A percentile compares a stretch with the other conserved stretches of the same genome.
phyloP scores from a whole-genome alignment of 2,329 filamentous ascomycete genomes.

The Chaetothyriales sp. region DNA sequence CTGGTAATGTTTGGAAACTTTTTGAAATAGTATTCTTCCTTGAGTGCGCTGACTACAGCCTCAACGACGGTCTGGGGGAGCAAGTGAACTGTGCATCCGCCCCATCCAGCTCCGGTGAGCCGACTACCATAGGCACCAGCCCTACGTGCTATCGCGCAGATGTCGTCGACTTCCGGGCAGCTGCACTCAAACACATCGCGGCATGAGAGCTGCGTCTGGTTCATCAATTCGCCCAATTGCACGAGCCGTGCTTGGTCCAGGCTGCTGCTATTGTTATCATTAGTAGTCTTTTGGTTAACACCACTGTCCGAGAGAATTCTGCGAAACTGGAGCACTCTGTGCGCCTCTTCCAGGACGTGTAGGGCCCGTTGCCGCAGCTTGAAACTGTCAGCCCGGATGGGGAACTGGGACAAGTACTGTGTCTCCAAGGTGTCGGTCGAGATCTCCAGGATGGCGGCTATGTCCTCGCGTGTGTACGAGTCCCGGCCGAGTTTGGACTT shows the following conservation, averaged over 20 bases:
- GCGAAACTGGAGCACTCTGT: slow-evolving; percentile 73
- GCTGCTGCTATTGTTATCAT: slow-evolving; percentile 18
- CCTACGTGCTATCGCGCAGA: slow-evolving; percentile 62
- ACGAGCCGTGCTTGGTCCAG: slow-evolving; percentile 51
- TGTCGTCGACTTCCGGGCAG: slow-evolving; percentile 76
- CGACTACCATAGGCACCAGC: slow-evolving; percentile 67
- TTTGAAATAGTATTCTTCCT: slow-evolving; percentile 65
- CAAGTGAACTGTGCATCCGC: slow-evolving; percentile 87
- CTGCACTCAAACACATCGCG: slow-evolving; percentile 80
- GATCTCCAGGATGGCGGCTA: slow-evolving; percentile 55
- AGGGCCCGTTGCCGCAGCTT: slow-evolving; percentile 73
- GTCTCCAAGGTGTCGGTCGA: slow-evolving; percentile 56
- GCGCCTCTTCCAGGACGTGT: slow-evolving; percentile 81
- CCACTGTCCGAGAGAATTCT: slow-evolving; percentile 42
- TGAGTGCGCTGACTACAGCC: slow-evolving; percentile 60
- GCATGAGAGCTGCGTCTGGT: slow-evolving; percentile 78
- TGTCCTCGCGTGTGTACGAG: slow-evolving; percentile 78
- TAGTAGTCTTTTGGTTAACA: slow-evolving; percentile 2
- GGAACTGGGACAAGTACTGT: slow-evolving; percentile 74
- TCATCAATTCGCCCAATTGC: slow-evolving; percentile 67
- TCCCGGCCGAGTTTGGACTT: slow-evolving; percentile 58
- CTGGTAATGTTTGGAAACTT: slow-evolving; percentile 50
- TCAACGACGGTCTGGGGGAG: slow-evolving; percentile 71
- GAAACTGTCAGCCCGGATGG: slow-evolving; percentile 75
- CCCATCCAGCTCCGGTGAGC: slow-evolving; percentile 69